phyloP scores from a whole-genome alignment of 1,284 basidiomycete genomes.

The Blastosporella zonata region DNA sequence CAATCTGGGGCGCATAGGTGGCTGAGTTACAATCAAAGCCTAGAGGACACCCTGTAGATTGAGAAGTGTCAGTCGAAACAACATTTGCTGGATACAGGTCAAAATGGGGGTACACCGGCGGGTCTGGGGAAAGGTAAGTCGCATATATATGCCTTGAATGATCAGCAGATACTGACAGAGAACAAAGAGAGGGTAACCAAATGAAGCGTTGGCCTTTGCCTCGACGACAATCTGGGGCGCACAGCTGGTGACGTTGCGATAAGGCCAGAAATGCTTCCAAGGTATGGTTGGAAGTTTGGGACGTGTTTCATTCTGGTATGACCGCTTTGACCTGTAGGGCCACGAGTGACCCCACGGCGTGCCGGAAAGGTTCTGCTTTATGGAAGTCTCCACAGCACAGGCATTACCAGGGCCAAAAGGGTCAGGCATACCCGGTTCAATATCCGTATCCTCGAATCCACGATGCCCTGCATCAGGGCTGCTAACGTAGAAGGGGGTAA shows the following conservation, averaged over 20 bases:
- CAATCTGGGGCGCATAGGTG: too few species aligned
- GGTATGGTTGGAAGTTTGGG: neutral
- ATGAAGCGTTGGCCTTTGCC: neutral
- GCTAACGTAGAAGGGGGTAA: slow-evolving; percentile 32
- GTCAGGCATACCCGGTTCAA: neutral
- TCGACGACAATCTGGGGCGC: neutral
- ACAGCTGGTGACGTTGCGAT: neutral
- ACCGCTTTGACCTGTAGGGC: neutral
- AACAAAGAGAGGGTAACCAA: too few species aligned
- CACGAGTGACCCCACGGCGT: slow-evolving; percentile 9
- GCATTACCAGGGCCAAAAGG: neutral
- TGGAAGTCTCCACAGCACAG: neutral
- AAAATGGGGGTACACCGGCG: slow-evolving; percentile 41
- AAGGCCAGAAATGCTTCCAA: neutral
- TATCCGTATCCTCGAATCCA: slow-evolving; percentile 10
- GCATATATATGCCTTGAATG: neutral
- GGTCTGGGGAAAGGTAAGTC: slow-evolving; percentile 28
- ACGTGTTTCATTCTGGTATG: neutral
- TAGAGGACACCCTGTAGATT: neutral
- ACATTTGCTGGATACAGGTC: slow-evolving; percentile 39
- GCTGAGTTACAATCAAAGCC: neutral
- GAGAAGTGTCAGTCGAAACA: neutral
- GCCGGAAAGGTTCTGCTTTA: neutral
- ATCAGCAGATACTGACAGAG: too few species aligned
- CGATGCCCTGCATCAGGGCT: slow-evolving; percentile 44